phyloP scores from a whole-genome alignment of 495 filamentous ascomycete genomes.

The Hypoxylon perforatum region DNA sequence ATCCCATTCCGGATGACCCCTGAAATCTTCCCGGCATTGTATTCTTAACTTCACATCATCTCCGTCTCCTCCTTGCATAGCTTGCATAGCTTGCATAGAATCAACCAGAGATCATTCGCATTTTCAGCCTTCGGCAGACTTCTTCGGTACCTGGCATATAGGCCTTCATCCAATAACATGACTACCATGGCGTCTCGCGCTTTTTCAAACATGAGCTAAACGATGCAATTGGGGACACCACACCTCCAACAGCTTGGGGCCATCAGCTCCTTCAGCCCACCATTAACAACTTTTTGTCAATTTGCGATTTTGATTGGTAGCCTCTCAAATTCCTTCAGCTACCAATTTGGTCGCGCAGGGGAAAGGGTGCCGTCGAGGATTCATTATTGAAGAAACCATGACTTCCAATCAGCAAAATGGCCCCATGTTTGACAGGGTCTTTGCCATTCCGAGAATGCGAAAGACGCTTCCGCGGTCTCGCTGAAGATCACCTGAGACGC shows the following conservation, averaged over 20 bases:
- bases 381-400: constrained; percentile 17
- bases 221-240: constrained; percentile 28
- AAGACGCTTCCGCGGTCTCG: constrained; percentile 11
- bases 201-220: constrained; percentile 20
- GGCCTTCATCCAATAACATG: constrained; percentile 11
- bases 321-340: constrained; percentile 38
- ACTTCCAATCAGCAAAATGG: constrained; percentile 19
- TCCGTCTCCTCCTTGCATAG: not conserved
- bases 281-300: constrained; percentile 20
- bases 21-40: constrained; percentile 12
- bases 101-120: constrained; percentile 20
- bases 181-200: constrained; percentile 11
- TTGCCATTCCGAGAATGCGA: constrained; percentile 4
- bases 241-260: constrained; percentile 24
- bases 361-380: constrained; percentile 17
- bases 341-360: constrained; percentile 25
- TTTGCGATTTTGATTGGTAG: constrained; percentile 36
- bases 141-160: constrained; percentile 22
- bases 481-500: constrained; percentile 9
- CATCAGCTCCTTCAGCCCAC: constrained; percentile 39
- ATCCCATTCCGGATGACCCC: constrained; percentile 6
- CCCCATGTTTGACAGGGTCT: constrained; percentile 28
- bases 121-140: constrained; percentile 17
- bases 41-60: constrained; percentile 4
- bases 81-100: constrained; percentile 24